Evolutionary conservation across 345 rosid species (phyloP).

Genomic region (Syzygium jambos): DNA sequence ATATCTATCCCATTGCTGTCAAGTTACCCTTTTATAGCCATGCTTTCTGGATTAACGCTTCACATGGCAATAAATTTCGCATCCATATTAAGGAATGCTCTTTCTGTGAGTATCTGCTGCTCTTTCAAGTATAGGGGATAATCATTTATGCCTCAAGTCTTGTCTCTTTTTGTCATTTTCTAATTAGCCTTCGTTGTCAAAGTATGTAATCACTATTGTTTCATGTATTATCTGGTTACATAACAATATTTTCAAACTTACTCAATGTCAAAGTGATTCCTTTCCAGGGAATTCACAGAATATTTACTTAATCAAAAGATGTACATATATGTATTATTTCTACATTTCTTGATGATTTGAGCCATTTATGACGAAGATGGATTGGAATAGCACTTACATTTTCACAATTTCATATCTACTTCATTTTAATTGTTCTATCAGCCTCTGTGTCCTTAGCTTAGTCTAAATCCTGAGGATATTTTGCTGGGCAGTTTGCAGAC

Average conservation of each 20-base stretch:
- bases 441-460: neutral
- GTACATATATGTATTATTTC: neutral
- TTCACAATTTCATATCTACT: neutral
- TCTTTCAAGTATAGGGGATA: neutral
- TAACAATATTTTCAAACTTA: neutral
- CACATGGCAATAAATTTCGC: constrained; percentile 31
- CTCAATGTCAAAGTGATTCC: neutral
- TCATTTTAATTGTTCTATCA: neutral
- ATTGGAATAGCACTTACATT: neutral
- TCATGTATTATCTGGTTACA: neutral
- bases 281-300: neutral
- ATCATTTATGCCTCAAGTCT: neutral
- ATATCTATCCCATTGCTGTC: constrained; percentile 38
- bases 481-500: neutral
- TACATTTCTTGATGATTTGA: neutral
- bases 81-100: constrained; percentile 33
- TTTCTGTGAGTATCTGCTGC: constrained; percentile 27
- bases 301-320: neutral
- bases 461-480: neutral
- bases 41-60: constrained; percentile 37
- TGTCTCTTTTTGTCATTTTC: neutral
- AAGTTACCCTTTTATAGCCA: constrained; percentile 36
- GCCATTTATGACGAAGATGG: neutral
- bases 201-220: neutral
- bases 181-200: neutral